phyloP scores from a whole-genome alignment of 2,329 filamentous ascomycete species.

The Pestalotiopsis fici region DNA sequence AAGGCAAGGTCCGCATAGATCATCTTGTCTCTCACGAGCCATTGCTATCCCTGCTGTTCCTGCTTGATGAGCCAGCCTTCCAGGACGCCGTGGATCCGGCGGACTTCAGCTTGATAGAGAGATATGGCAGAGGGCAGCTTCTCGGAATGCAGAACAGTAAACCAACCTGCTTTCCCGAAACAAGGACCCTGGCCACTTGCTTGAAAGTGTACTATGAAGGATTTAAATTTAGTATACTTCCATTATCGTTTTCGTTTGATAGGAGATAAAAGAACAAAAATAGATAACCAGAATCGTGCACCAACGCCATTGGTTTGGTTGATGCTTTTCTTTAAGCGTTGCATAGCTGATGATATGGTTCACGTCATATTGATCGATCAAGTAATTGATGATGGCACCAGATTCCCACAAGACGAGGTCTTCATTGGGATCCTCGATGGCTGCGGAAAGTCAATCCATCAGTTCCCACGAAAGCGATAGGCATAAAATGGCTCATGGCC shows the following conservation, averaged over 20 bases:
- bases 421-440: conserved; percentile 41
- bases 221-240: not conserved
- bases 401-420: conserved; percentile 49
- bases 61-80: not conserved
- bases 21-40: conserved; percentile 21
- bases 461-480: not conserved
- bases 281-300: conserved; percentile 18
- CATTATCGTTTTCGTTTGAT: not conserved
- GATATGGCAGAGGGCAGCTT: conserved; percentile 21
- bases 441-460: not conserved
- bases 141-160: conserved; percentile 34
- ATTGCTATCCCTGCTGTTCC: conserved; percentile 12
- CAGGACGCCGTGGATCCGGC: conserved; percentile 18
- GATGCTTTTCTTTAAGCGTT: conserved; percentile 12
- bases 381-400: conserved; percentile 50
- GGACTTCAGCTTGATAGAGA: conserved; percentile 25
- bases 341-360: conserved; percentile 35
- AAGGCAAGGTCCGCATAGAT: conserved; percentile 23
- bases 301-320: conserved; percentile 43
- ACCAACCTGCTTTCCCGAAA: conserved; percentile 37
- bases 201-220: conserved; percentile 27
- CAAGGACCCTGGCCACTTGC: conserved; percentile 43
- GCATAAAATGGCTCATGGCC: no score
- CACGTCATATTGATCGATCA: conserved; percentile 44
- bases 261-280: not conserved